Base-by-base conservation (phyloP, 306 rosid genomes). In the Carpinus fangiana region DNA sequence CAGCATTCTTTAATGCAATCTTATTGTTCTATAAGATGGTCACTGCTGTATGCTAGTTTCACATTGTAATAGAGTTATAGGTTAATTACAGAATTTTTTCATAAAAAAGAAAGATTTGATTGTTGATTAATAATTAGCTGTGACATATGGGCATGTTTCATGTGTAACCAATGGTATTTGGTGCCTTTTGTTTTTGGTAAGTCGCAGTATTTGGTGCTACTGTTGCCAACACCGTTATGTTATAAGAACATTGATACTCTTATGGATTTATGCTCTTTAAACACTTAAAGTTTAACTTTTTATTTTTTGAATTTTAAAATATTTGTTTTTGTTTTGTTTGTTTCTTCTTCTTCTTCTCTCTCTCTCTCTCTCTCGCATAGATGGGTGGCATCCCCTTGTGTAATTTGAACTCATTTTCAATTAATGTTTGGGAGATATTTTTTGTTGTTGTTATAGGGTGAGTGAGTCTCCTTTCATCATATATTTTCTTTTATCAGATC, bases 1-100 rank as follows among this genome's bases (percentile, higher is more conserved):
- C 57, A 64, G 51, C 78, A 77, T 82, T 74, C 56, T 64, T 70
- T 68, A 79, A 80, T 78, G 72, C 70, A 56, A 52, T 75, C 52
- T 70, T 45, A 68, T 74, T 70, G 52, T n/a, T 70, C 59, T 65
- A 77, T 82, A 34, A 67, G 67, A 57, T 26, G 26, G 60, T 72
- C 61, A 47, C 31, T 54, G 31, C 23, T 23, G 38, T 45, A 28
- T 43, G 36, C 48, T 10, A 28, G 12, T 0, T 55, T 78, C 61
- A 16, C 17, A 70, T 28, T 70, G 50, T 20, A 68, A 18, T 69
- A 36, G 36, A 54, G 16, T 43, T 28, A 59, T 48, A 41, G 28
- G 4, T 7, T 21, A 21, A 21, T 38, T n/a, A 36, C 17, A 13
- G 31, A 68, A 11, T 21, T 21, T 21, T 53, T 23, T 43, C 12